Conservation (phyloP, 2,329 filamentous ascomycete species). For the Fusarium sp. region DNA sequence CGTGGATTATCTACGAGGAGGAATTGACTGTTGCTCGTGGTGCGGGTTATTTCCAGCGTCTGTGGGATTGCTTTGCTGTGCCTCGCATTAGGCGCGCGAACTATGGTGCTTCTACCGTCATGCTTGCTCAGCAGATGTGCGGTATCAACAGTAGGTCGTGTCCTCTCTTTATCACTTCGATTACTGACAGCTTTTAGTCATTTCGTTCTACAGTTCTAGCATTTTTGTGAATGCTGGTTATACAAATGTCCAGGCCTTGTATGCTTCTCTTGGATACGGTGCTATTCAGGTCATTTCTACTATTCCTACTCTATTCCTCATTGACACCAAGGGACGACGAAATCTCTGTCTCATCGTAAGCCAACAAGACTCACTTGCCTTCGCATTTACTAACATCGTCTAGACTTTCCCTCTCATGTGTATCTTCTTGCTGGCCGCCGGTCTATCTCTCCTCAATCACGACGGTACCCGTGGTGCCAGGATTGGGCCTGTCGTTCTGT, state of each 20-base stretch:
- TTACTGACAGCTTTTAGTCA: conserved; percentile 32
- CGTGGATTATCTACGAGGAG: conserved; percentile 54
- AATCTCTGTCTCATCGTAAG: conserved; percentile 39
- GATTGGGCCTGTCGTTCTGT: conserved; percentile 49
- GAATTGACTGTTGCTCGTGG: conserved; percentile 48
- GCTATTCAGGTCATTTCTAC: conserved; percentile 30
- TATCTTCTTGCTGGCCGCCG: conserved; percentile 50
- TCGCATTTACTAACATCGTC: background rate
- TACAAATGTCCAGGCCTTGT: background rate
- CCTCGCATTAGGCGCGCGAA: conserved; percentile 78
- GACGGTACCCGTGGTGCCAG: conserved; percentile 31
- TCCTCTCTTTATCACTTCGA: rapidly evolving
- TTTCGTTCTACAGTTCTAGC: conserved; percentile 37
- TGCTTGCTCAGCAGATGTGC: conserved; percentile 74
- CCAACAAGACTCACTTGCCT: rapidly evolving
- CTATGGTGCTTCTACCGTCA: conserved; percentile 80
- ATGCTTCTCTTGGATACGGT: conserved; percentile 31
- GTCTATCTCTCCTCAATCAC: conserved; percentile 49
- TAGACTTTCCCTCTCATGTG: conserved; percentile 54
- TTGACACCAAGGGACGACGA: conserved; percentile 30
- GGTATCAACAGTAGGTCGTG: conserved; percentile 42
- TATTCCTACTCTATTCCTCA: conserved; percentile 25
- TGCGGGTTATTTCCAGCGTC: conserved; percentile 48
- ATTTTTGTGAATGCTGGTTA: conserved; percentile 26
- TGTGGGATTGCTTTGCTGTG: conserved; percentile 71